Conservation (phyloP, 2,329 filamentous ascomycete genomes). For the Paecilomyces dactylethromorphus region DNA sequence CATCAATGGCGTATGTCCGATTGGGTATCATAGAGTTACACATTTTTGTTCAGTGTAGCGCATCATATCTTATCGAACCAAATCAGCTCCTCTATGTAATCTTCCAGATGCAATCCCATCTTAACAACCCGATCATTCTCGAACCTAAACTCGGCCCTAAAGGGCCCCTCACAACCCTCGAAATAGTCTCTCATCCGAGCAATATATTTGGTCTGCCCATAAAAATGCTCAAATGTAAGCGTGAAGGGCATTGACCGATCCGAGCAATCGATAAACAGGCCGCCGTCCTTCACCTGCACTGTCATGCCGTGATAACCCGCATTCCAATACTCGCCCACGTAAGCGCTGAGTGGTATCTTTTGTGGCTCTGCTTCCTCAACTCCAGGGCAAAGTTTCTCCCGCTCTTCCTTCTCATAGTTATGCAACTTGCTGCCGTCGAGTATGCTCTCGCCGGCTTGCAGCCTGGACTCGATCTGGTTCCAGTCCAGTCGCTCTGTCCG, state of each 20-base stretch:
- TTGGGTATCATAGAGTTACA: too few species aligned
- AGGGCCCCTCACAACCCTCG: conserved; percentile 1
- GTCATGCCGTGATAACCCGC: conserved; percentile 16
- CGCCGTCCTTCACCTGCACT: conserved; percentile 16
- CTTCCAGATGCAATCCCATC: background rate
- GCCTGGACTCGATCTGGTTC: conserved; percentile 6
- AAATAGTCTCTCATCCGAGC: conserved; percentile 13
- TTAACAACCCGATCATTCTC: background rate
- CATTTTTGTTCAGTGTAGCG: too few species aligned
- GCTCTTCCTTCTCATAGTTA: background rate
- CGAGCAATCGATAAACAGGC: conserved; percentile 24
- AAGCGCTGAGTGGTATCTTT: conserved; percentile 11
- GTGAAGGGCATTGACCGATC: conserved; percentile 25
- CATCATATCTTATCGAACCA: background rate
- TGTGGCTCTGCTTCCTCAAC: conserved; percentile 7
- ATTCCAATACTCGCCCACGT: conserved; percentile 17
- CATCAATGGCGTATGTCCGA: too few species aligned
- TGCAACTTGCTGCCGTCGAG: conserved; percentile 2
- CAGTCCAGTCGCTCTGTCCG: conserved; percentile 11
- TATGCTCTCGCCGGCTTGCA: too few species aligned
- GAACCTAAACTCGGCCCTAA: background rate
- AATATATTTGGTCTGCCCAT: conserved; percentile 17
- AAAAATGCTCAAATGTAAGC: conserved; percentile 24
- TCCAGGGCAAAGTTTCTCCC: conserved; percentile 3
- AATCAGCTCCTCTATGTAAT: background rate